A percentile compares a stretch with the other conserved stretches of the same genome.
Evolutionary conservation across 768 basidiomycete genomes (phyloP).

Genomic region (Suillus hirtellus): DNA sequence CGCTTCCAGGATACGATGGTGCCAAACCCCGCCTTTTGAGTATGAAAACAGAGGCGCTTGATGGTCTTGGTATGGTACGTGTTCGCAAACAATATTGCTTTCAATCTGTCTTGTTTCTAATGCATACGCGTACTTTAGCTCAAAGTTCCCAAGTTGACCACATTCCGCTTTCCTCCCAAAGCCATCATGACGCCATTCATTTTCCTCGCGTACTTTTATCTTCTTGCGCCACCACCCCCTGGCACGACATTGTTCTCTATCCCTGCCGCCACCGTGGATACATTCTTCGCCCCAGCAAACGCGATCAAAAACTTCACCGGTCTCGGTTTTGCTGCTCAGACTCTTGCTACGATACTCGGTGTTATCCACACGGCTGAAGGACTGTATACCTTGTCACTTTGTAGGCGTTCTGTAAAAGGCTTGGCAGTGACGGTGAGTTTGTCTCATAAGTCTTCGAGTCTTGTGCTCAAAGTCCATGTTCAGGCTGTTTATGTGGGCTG

Average conservation of each 20-base stretch:
- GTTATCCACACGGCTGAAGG: slow-evolving; percentile 26
- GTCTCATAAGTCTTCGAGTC: not conserved
- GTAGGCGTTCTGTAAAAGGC: slow-evolving; percentile 27
- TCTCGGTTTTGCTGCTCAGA: slow-evolving; percentile 17
- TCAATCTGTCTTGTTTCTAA: not conserved
- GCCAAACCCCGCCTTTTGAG: slow-evolving; percentile 76
- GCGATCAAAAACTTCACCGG: slow-evolving; percentile 16
- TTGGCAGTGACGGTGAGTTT: slow-evolving; percentile 22
- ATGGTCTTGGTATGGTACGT: slow-evolving; percentile 74
- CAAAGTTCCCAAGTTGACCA: slow-evolving; percentile 10
- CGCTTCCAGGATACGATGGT: slow-evolving; percentile 71
- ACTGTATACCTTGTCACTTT: slow-evolving; percentile 32
- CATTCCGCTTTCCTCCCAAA: slow-evolving; percentile 51
- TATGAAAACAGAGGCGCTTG: slow-evolving; percentile 74
- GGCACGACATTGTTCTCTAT: slow-evolving; percentile 13
- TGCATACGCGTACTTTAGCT: slow-evolving; percentile 20
- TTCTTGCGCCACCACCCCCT: slow-evolving; percentile 18
- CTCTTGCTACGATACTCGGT: slow-evolving; percentile 8
- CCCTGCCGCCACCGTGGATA: slow-evolving; percentile 15
- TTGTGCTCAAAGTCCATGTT: not conserved
- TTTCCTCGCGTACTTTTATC: slow-evolving; percentile 25
- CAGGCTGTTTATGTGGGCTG: slow-evolving; percentile 54
- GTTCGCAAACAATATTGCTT: not conserved
- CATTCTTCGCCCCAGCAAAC: slow-evolving; percentile 24
- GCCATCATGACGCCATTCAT: slow-evolving; percentile 24